Percentiles rank a stretch among this genome's conserved stretches.
phyloP scores from a whole-genome alignment of 768 basidiomycete genomes.

The Hortiboletus flavorubellus region DNA sequence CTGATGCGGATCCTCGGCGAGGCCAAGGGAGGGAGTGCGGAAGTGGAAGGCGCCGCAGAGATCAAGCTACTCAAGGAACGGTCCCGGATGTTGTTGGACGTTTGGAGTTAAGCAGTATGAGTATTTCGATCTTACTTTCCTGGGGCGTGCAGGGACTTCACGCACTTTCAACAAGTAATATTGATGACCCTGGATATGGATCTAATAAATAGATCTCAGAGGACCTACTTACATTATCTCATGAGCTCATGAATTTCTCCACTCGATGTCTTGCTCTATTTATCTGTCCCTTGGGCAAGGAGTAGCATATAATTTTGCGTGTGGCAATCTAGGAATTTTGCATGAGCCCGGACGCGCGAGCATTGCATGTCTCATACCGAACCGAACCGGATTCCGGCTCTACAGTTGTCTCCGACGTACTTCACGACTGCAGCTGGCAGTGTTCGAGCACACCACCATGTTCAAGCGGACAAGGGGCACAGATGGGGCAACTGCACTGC shows the following conservation, averaged over 20 bases:
- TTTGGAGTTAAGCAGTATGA: constrained; percentile 68
- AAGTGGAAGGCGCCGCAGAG: constrained; percentile 88
- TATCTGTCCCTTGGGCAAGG: background rate
- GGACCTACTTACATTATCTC: constrained; percentile 7
- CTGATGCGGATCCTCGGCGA: constrained; percentile 83
- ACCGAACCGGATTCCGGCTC: background rate
- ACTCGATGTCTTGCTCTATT: background rate
- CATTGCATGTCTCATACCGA: no score
- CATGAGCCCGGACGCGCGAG: background rate
- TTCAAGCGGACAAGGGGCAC: constrained; percentile 10
- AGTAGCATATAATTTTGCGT: background rate
- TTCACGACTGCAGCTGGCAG: background rate
- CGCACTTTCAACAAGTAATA: constrained; percentile 6
- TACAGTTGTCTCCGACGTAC: background rate
- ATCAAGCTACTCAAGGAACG: constrained; percentile 94
- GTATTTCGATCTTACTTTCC: background rate
- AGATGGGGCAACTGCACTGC: constrained; percentile 5
- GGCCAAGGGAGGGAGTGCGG: constrained; percentile 86
- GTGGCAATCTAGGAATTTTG: background rate
- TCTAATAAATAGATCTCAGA: constrained; percentile 19
- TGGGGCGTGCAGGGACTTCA: background rate
- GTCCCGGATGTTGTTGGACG: constrained; percentile 81
- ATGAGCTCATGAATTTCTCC: background rate
- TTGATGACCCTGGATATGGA: constrained; percentile 9
- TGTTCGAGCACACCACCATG: constrained; percentile 11